Evolutionary conservation across 495 filamentous ascomycete genomes (phyloP).

Genomic region (Aspergillus egyptiacus): DNA sequence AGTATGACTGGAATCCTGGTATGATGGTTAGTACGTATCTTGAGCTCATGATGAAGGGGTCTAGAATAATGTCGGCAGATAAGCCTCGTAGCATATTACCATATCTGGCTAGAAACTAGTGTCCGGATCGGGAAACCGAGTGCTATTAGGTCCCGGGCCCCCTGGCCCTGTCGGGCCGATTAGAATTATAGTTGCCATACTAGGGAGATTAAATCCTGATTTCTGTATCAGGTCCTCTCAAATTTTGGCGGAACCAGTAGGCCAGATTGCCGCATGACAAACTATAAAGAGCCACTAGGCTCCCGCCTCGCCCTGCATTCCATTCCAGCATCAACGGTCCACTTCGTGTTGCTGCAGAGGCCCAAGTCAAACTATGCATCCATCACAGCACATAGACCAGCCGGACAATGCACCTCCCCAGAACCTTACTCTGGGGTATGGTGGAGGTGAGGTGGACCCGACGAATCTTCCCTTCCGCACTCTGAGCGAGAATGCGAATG

Average conservation of each 20-base stretch:
- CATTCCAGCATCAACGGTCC: neutral
- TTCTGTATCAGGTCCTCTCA: neutral
- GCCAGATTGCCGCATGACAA: conserved; percentile 1
- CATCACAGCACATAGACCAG: conserved; percentile 7
- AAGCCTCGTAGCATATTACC: conserved; percentile 32
- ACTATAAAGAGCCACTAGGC: conserved; percentile 11
- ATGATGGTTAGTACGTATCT: too few relatives aligned
- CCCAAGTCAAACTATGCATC: conserved; percentile 25
- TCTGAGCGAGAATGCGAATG: conserved; percentile 50
- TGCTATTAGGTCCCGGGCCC: too few relatives aligned
- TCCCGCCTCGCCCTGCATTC: conserved; percentile 3
- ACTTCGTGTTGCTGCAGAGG: neutral
- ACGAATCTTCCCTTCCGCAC: conserved; percentile 57
- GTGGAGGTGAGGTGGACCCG: conserved; percentile 21
- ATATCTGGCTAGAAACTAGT: conserved; percentile 14
- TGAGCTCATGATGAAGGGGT: neutral
- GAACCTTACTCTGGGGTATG: conserved; percentile 23
- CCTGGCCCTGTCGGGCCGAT: conserved; percentile 14
- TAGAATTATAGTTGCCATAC: neutral
- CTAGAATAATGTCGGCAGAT: neutral
- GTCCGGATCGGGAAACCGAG: conserved; percentile 21
- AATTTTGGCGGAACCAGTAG: neutral
- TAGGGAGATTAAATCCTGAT: neutral
- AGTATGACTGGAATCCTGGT: too few relatives aligned
- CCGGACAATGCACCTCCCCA: conserved; percentile 18